Percentiles rank a stretch among this genome's conserved stretches.
Evolutionary conservation across 345 rosid species (phyloP).

Genomic region (Ailanthus altissimus): DNA sequence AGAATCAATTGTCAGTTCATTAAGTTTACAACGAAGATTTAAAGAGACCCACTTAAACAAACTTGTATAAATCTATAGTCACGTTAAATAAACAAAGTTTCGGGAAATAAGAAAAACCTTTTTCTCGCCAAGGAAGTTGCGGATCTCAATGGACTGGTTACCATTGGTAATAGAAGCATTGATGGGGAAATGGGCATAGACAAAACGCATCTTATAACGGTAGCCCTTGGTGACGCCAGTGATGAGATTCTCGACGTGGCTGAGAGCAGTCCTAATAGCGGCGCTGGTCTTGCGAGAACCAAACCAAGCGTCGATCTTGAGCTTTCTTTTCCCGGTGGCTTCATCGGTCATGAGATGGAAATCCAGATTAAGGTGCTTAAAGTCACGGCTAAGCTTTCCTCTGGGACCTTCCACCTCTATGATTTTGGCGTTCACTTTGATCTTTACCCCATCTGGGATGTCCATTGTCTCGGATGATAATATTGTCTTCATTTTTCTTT

Average conservation of each 20-base stretch:
- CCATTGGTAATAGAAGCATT: conserved; percentile 47
- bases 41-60: not conserved
- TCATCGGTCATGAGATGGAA: conserved; percentile 34
- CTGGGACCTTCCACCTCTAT: conserved; percentile 54
- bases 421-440: conserved; percentile 43
- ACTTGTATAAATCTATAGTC: not conserved
- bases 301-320: conserved; percentile 40
- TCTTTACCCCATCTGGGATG: conserved; percentile 48
- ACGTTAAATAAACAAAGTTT: not conserved
- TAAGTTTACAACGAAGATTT: not conserved
- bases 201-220: conserved; percentile 60
- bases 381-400: conserved; percentile 43
- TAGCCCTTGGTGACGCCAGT: conserved; percentile 55
- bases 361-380: conserved; percentile 37
- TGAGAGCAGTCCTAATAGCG: conserved; percentile 36
- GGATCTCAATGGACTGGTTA: not conserved
- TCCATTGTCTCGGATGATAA: conserved; percentile 39
- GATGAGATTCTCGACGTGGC: conserved; percentile 43
- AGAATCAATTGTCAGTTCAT: not conserved
- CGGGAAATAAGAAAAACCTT: not conserved
- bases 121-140: conserved; percentile 1
- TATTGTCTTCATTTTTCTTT: conserved; percentile 45
- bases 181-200: conserved; percentile 56
- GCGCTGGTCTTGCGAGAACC: conserved; percentile 29
- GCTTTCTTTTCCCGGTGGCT: conserved; percentile 26